Evolutionary conservation across 73 alveolate genomes (phyloP), one percentile per base, ranked within the genome.

Genomic region (Uronychia binucleata): DNA sequence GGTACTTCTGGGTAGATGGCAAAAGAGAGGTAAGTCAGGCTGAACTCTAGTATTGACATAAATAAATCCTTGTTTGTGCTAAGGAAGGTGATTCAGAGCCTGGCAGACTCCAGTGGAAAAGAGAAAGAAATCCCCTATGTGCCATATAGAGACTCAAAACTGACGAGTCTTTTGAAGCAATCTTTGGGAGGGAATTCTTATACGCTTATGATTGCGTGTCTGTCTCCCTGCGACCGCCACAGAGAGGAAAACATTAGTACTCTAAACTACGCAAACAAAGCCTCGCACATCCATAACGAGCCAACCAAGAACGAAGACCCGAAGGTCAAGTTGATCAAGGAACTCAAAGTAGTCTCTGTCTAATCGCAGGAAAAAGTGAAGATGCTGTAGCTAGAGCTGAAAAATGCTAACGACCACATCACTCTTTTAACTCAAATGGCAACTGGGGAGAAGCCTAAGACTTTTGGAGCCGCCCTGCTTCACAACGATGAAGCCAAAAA

Each of bases 191-290:
- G 94, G 11, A 88, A 88, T 59, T 88, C 94, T 32, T 90, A 86
- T 77, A 91, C 98, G 75, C 90, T 97, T 28, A 97, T 97, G 99
- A 89, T 97, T 74, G 99, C 98, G 14, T 97, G 99, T 79, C 85
- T 97, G 8, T 95, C 98, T 30, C 99, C 99, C 11, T 46, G 92
- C 34, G 98, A 90, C 59, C 80, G 88, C 30, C 94, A 86, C 77
- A 85, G 86, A 30, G 99, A 97, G 60, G 99, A 97, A 80, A 96
- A 94, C 83, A 79, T 96, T 14, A 91, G 97, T 59, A 97, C 99
- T 80, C 93, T 97, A 74, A 83, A 93, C 82, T 97, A 97, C 90
- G 99, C 99, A 1, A 93, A 96, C 5, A 93, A 91, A 88, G 99
- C 99, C 57, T 89, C 94, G 29, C 83, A 92, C 74, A 97, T 97